Percentiles rank a stretch among this genome's conserved stretches.
phyloP scores from a whole-genome alignment of 2,329 filamentous ascomycete genomes.

The Akanthomyces lecanii region DNA sequence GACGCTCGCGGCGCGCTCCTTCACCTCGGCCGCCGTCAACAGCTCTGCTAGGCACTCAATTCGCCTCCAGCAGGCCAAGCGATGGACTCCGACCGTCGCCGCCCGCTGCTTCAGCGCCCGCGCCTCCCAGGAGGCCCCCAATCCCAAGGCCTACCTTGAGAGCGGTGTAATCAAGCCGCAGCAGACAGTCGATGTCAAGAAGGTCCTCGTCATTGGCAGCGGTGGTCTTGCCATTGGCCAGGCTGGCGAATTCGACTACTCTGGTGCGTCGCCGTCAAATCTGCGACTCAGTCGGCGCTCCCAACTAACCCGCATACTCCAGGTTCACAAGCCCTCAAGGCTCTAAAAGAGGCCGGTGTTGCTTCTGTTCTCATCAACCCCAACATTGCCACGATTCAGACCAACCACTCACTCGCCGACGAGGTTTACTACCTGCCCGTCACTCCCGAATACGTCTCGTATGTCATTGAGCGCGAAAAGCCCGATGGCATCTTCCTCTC shows the following conservation, averaged over 20 bases:
- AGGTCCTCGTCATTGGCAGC: conserved; percentile 93
- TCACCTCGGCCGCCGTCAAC: conserved; percentile 36
- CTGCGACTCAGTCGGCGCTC: conserved; percentile 13
- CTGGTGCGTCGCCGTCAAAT: conserved; percentile 59
- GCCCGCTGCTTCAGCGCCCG: conserved; percentile 38
- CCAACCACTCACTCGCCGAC: conserved; percentile 90
- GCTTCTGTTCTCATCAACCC: conserved; percentile 92
- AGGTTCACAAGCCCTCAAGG: conserved; percentile 96
- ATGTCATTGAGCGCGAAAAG: conserved; percentile 93
- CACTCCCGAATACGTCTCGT: conserved; percentile 93
- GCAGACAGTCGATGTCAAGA: conserved; percentile 85
- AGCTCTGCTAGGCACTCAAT: conserved; percentile 31
- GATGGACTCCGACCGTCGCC: conserved; percentile 45
- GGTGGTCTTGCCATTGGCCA: conserved; percentile 96
- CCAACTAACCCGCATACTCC: conserved; percentile 12
- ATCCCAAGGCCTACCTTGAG: conserved; percentile 80
- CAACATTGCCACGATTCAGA: conserved; percentile 98
- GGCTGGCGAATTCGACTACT: conserved; percentile 98
- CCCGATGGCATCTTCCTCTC: conserved; percentile 97
- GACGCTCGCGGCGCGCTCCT: conserved; percentile 40
- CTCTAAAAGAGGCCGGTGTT: conserved; percentile 91
- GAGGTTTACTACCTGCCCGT: conserved; percentile 98
- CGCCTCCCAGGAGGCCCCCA: conserved; percentile 65
- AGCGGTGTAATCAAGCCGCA: conserved; percentile 80
- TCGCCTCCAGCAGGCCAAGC: conserved; percentile 35